Evolutionary conservation across 192 early-diverging fungal genomes (phyloP), one percentile per base, ranked within the genome.

Genomic region (Dispira parvispora): DNA sequence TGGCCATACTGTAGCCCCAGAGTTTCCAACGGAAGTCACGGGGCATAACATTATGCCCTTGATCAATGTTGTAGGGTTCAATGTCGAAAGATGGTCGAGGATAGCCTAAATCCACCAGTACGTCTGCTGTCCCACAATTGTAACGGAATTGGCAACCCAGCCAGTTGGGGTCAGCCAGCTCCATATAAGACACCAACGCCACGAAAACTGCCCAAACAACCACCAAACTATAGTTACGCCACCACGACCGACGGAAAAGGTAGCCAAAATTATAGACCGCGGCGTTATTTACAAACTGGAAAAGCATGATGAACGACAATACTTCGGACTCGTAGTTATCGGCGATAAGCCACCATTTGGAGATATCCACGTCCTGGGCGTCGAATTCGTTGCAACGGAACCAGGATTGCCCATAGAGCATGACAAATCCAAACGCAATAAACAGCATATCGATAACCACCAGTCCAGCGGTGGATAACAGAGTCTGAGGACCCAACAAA

Each of bases 381-480:
- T 88, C 85, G 71, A 91, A 89, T 73, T 91, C 85, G 64, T 86
- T 72, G 74, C 88, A 91, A 44, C 80, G 69, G 76, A 87, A 91
- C 80, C 81, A 91, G 16, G 65, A 54, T 56, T 88, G 84, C 27
- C 71, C 69, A 73, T 82, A 91, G 10, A 91, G 78, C 73, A 81
- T 70, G 14, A 71, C 73, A 52, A 83, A 70, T n/a, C 65, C 70
- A 46, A 70, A 65, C 18, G 77, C 73, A 16, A 82, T 45, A 68
- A 88, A 91, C 62, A 79, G 63, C 43, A 78, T 75, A 76, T 89
- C 86, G 72, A 89, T 84, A 43, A 80, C 63, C 16, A 87, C 81
- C 62, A 80, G 75, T 52, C 87, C 87, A 45, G 80, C 63, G 23
- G 83, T 76, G 6, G 86, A 88, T 12, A 79, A 69, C 56, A 91